Base-by-base conservation (phyloP, 2,329 filamentous ascomycete genomes). In the Colletotrichum plurivorum region DNA sequence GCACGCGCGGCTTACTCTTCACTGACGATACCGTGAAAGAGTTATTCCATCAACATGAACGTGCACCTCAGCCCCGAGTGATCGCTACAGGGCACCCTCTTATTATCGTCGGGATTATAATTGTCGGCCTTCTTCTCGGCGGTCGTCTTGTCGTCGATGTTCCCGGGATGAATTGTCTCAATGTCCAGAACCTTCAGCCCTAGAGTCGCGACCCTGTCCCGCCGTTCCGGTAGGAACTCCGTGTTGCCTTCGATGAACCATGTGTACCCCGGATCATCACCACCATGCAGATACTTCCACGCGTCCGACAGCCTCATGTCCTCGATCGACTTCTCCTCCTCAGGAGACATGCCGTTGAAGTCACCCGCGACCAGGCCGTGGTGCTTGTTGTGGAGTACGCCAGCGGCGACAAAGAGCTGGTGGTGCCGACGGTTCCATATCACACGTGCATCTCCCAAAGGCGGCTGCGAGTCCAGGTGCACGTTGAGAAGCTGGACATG, bases 291-390 rank as follows among this genome's bases (percentile, higher is more conserved):
- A 12, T 70, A 61, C 7, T 55, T 45, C 81, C 80, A 83, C 5
- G 74, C 78, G 70, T 84, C 81, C 0, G 75, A 56, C 9, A 83
- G 75, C 0, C 72, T 69, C 63, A 79, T 81, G 2, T 73, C 71
- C 13, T 67, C 60, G 0, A 83, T 67, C 5, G 81, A 73, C 0
- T 57, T 48, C 3, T 70, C 67, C 59, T 84, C 81, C 52, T 79
- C 76, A 0, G 77, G 75, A 4, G 80, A 71, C 3, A 81, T 76
- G 2, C 78, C 77, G 60, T 83, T 82, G 67, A 83, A 83, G 60
- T 83, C 80, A 12, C 81, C 81, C 3, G 80, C 80, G 2, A 82
- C 74, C 4, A 83, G 51, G 0, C 79, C 80, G 25, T 67, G 71
- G 1, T 73, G 75, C 3, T 74, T 65, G 15, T 71, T 70, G 25